A percentile compares a stretch with the other conserved stretches of the same genome.
Evolutionary conservation across 1,284 basidiomycete species (phyloP).

Genomic region (Amylostereum areolatum): DNA sequence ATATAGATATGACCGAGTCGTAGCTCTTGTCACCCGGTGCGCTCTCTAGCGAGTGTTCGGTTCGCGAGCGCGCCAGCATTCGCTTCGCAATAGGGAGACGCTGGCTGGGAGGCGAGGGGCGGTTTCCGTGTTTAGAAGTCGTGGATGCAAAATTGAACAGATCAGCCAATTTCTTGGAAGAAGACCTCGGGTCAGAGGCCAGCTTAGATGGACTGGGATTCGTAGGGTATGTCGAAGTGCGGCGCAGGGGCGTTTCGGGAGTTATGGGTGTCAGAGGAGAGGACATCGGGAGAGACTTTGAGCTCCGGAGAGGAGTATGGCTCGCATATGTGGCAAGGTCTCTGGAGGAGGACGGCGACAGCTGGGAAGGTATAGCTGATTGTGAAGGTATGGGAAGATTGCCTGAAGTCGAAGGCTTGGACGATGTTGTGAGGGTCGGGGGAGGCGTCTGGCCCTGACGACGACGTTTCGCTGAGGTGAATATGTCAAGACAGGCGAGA

Average conservation of each 20-base stretch:
- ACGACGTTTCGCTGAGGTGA: background rate
- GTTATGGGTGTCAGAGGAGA: conserved; percentile 8
- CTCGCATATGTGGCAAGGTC: conserved; percentile 2
- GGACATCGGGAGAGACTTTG: conserved; percentile 1
- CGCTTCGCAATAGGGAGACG: conserved; percentile 28
- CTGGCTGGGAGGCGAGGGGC: no score
- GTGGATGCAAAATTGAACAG: conserved; percentile 26
- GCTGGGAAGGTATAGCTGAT: no score
- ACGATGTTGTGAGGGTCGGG: background rate
- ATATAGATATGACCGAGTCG: conserved; percentile 7
- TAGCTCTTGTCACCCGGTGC: conserved; percentile 13
- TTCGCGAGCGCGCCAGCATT: conserved; percentile 43
- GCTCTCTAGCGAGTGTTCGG: conserved; percentile 47
- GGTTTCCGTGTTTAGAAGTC: no score
- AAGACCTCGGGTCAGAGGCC: conserved; percentile 5
- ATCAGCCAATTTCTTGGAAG: conserved; percentile 25
- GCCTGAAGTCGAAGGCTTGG: background rate
- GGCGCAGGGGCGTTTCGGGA: conserved; percentile 9
- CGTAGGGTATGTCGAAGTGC: conserved; percentile 12
- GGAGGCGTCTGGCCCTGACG: background rate
- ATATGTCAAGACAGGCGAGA: no score
- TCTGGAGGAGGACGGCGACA: background rate
- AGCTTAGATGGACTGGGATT: conserved; percentile 11
- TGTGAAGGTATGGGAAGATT: no score
- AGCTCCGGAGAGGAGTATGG: conserved; percentile 10